Percentiles rank a stretch among this genome's conserved stretches.
phyloP scores from a whole-genome alignment of 2,329 filamentous ascomycete species.

The Beauveria scarabaeidicola region DNA sequence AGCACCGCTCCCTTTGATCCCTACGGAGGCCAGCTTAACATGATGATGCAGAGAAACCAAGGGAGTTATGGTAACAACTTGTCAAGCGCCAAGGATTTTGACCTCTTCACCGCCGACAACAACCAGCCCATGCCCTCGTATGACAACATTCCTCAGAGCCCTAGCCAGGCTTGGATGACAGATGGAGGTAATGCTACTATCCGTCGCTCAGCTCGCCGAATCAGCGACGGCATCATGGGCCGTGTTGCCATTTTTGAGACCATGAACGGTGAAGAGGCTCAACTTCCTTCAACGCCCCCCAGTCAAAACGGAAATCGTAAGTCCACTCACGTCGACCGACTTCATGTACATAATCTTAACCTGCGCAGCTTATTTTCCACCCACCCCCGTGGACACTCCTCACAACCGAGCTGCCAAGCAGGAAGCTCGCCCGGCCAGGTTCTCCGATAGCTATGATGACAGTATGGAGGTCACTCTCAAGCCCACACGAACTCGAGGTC shows the following conservation, averaged over 20 bases:
- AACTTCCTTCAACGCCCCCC: conserved; percentile 54
- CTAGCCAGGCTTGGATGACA: conserved; percentile 41
- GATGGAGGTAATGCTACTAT: conserved; percentile 38
- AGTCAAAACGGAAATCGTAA: conserved; percentile 52
- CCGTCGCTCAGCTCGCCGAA: conserved; percentile 35
- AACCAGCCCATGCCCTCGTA: conserved; percentile 42
- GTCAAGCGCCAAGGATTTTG: conserved; percentile 38
- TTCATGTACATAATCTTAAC: background rate
- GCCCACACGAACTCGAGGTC: conserved; percentile 36
- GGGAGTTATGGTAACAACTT: conserved; percentile 33
- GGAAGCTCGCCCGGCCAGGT: conserved; percentile 37
- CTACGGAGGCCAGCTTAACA: conserved; percentile 34
- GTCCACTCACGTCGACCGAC: conserved; percentile 19
- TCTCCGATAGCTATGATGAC: conserved; percentile 54
- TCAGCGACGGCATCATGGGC: conserved; percentile 54
- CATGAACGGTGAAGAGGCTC: conserved; percentile 34
- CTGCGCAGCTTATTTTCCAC: conserved; percentile 50
- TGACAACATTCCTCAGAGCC: conserved; percentile 41
- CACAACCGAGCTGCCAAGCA: conserved; percentile 38
- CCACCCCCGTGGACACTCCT: conserved; percentile 60
- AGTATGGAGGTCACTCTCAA: conserved; percentile 61
- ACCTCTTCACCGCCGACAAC: conserved; percentile 39
- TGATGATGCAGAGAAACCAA: conserved; percentile 40
- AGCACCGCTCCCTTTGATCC: conserved; percentile 39
- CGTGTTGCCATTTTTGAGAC: conserved; percentile 52